Base-by-base conservation (phyloP, 257 asterid species). In the Petunia secreta region DNA sequence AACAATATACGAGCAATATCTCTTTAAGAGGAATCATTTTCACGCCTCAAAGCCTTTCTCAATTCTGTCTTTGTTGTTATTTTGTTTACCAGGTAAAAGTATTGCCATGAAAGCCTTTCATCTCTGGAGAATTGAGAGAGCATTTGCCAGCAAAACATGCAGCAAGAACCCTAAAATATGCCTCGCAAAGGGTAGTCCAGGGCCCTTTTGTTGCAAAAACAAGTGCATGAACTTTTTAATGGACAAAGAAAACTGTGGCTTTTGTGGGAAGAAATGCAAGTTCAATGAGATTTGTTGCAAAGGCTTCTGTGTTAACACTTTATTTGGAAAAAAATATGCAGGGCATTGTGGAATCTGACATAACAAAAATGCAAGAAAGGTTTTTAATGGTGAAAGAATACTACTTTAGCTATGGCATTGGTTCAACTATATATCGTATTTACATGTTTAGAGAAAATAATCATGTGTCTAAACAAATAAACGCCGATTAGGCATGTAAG, bases 291-390 rank as follows among this genome's bases (percentile, higher is more conserved):
- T 84, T 11, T 92, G 97, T 78, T 92, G 97, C 89, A 78, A 77
- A 53, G 97, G 97, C 6, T 84, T 85, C 71, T 92, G 97, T 37
- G 80, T 90, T 0, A 92, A 89, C 69, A 85, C 91, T 14, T 80
- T 58, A 66, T 63, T 63, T 1, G 60, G 87, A 75, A 80, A 82
- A 66, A 87, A 14, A 65, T 65, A 65, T 15, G 73, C 5, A 13
- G 73, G 81, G 14, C 83, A 92, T 25, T 91, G 97, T 63, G 97
- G 97, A 38, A 87, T 89, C 9, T 92, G 97, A 85, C 67, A 81
- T 25, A 85, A 80, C 36, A 60, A 60, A 73, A 58, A 60, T 90
- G 94, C 85, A 80, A 75, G 63, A 85, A 85, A 77, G 87, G 88
- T 39, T 25, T 25, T 25, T n/a, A 60, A 15, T 10, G 40, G 66